A percentile compares a stretch with the other conserved stretches of the same genome.
Conservation (phyloP, 305 asterid species). For the Euphrasia arctica region DNA sequence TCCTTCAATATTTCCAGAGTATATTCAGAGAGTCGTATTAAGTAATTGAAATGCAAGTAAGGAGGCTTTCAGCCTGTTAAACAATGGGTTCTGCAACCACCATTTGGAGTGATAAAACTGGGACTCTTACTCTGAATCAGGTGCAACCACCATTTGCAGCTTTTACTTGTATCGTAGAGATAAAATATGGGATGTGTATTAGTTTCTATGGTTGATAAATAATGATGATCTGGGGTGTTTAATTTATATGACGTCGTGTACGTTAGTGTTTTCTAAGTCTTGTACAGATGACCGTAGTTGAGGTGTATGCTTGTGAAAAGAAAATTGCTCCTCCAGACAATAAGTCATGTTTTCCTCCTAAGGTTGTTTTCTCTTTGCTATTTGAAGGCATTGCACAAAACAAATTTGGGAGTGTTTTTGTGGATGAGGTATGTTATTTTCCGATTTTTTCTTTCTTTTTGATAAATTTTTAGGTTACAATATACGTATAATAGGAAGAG, state of each 20-base stretch:
- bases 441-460: constrained; percentile 5
- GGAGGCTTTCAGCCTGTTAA: constrained; percentile 97
- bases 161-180: not conserved
- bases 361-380: constrained; percentile 43
- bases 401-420: constrained; percentile 75
- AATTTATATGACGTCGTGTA: constrained; percentile 14
- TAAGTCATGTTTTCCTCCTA: constrained; percentile 48
- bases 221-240: constrained; percentile 14
- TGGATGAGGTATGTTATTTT: constrained; percentile 53
- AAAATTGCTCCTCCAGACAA: constrained; percentile 56
- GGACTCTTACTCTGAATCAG: constrained; percentile 87
- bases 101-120: constrained; percentile 96
- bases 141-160: constrained; percentile 25
- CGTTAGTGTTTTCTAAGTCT: constrained; percentile 2
- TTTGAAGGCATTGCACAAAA: constrained; percentile 79
- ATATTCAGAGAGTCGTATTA: constrained; percentile 12
- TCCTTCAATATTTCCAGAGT: constrained; percentile 18
- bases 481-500: constrained; percentile 6
- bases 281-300: constrained; percentile 85
- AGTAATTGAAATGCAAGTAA: constrained; percentile 53
- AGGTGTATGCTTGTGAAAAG: constrained; percentile 56
- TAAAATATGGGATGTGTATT: constrained; percentile 16
- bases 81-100: constrained; percentile 99
- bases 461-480: not conserved
- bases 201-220: constrained; percentile 18